Base-by-base conservation (phyloP, 805 yeast species). In the Metschnikowia noctiluminum region DNA sequence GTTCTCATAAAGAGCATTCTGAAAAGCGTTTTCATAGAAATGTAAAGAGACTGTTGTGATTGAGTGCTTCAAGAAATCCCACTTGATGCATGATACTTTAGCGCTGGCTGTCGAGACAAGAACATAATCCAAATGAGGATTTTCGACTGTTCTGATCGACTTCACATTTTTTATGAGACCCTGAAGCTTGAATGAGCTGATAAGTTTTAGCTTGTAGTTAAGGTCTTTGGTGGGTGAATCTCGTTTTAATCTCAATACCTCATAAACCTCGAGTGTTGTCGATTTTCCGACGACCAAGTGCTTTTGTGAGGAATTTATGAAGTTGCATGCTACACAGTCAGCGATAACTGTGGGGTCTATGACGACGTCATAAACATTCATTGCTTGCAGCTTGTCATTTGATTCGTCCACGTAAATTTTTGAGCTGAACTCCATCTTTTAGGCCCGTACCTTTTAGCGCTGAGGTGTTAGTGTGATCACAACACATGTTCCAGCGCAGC, bases 301-400 rank as follows among this genome's bases (percentile, higher is more conserved):
- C 54, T 72, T 74, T 32, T 59, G 62, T 1, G 65, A 62, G 0
- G 77, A 60, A 2, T 71, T 66, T 1, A 80, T 73, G 56, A 81
- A 78, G 52, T 78, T 64, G 41, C 85, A 79, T 7, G 80, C 70
- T 26, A 82, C 54, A 40, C 85, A 74, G 52, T 79, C 80, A n/a
- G 84, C 65, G 35, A 87, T 88, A 55, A 82, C 79, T 1, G 95
- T 74, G 2, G 96, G 95, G 56, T 81, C 86, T 42, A 87, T 74
- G 56, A 89, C 74, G 63, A 87, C 89, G 55, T 85, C 82, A 64
- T 86, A 87, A 13, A 86, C 85, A 59, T 89, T 89, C 97, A 89
- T 89, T 38, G 42, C 35, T 39, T 21, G 13, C 41, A 21, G 39
- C n/a, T 7, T 16, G 2, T 12, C n/a, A 34, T n/a, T 31, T 6